Conservation (phyloP, 2,329 filamentous ascomycete species). For the Nectriaceae sp. region DNA sequence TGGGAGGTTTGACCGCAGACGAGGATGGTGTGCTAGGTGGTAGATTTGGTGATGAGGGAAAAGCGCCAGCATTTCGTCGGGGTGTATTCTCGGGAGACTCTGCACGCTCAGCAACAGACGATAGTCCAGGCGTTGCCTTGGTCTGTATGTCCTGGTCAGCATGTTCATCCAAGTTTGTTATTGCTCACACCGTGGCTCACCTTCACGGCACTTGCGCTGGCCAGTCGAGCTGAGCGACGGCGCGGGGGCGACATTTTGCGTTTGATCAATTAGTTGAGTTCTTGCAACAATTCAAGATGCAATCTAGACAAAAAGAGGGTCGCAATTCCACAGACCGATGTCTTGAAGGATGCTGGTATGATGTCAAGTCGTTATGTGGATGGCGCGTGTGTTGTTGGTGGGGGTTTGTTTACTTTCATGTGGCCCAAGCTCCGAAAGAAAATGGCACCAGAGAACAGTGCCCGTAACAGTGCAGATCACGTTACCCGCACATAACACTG, state of each 20-base stretch:
- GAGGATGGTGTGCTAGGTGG: conserved; percentile 61
- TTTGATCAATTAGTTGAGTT: conserved; percentile 8
- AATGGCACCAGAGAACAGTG: background rate
- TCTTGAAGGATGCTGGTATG: conserved; percentile 29
- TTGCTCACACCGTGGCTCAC: conserved; percentile 29
- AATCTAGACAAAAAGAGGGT: conserved; percentile 26
- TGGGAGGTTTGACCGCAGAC: conserved; percentile 68
- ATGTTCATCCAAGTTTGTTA: background rate
- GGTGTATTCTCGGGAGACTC: conserved; percentile 36
- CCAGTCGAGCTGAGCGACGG: conserved; percentile 48
- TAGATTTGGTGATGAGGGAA: conserved; percentile 38
- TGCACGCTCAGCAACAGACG: conserved; percentile 46
- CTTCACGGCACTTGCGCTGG: conserved; percentile 36
- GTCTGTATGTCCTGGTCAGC: conserved; percentile 23
- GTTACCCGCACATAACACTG: background rate
- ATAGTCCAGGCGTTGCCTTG: conserved; percentile 37
- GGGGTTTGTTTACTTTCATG: conserved; percentile 32
- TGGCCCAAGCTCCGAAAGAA: conserved; percentile 28
- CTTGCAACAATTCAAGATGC: conserved; percentile 18
- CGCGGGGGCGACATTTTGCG: conserved; percentile 43
- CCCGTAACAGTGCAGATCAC: background rate
- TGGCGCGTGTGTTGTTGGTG: conserved; percentile 25
- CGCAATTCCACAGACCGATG: conserved; percentile 23
- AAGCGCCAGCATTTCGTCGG: conserved; percentile 20
- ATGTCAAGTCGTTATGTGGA: conserved; percentile 29